Base-by-base conservation (phyloP, 2,329 filamentous ascomycete species). In the Alternaria brassicae region DNA sequence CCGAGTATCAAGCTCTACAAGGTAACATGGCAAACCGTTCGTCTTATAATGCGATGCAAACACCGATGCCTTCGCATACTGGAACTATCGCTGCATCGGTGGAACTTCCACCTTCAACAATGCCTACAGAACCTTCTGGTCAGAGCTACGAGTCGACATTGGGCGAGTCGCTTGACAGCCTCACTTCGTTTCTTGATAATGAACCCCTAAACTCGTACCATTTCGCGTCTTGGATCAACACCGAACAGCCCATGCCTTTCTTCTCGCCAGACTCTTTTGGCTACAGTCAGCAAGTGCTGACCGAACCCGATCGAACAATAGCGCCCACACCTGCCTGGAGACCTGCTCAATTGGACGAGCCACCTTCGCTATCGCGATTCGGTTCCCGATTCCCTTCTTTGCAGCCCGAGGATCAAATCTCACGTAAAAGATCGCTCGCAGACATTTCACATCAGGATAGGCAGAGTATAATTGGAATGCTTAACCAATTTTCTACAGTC, bases 401-500 rank as follows among this genome's bases (percentile, higher is more conserved):
- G 12, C 76, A 78, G 52, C 77, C 77, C 15, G 77, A 79, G 37
- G 75, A 78, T n/a, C 21, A 61, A 41, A 45, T 53, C 42, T 30
- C 50, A 53, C 55, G 50, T 37, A 50, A 62, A 17, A 63, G 69
- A n/a, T 58, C 70, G 1, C 52, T 79, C n/a, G 65, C 75, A 23
- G 74, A 79, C 30, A 66, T 79, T 15, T 78, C 75, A 5, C 62
- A 71, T 8, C 69, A 72, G 10, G 76, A 77, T 54, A 66, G 76
- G 15, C 72, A 77, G 37, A 68, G 61, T 10, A 86, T 89, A 54
- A 84, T 85, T 68, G 85, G 81, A 55, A 82, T 85, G n/a, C 75
- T 89, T 0, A 82, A 86, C 19, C 86, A 88, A 60, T 89, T 89
- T 62, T 85, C 85, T 0, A 80, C 83, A 1, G 84, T 88, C 4